These are phyloP conservation scores for Xylariaceae sp. DNA, from an alignment of 2,329 filamentous ascomycete species.

Conservation along the genomic window DNA sequence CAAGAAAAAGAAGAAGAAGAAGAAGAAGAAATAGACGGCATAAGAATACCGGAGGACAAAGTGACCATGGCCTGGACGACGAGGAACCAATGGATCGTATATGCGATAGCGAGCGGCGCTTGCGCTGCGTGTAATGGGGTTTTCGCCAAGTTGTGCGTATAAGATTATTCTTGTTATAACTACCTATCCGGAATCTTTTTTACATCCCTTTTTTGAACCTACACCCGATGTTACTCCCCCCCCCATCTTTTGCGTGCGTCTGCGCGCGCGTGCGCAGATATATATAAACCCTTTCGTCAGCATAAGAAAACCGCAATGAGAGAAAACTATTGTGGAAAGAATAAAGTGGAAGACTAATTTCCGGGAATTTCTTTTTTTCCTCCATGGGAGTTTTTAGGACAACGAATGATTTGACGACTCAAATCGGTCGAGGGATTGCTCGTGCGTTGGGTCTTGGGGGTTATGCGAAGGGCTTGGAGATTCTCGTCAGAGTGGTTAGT, in stretches of 20 bases:
- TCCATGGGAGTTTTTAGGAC: slow-evolving; percentile 36
- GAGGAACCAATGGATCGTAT: slow-evolving; percentile 55
- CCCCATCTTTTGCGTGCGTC: too few relatives aligned
- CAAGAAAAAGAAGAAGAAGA: too few relatives aligned
- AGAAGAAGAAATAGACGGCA: neutral
- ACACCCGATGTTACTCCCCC: too few relatives aligned
- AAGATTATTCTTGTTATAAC: neutral
- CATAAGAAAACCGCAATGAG: too few relatives aligned
- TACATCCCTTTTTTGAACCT: neutral
- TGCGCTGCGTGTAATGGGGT: slow-evolving; percentile 78
- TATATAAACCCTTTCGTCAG: too few relatives aligned
- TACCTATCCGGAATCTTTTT: neutral
- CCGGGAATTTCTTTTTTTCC: too few relatives aligned
- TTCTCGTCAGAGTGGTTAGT: slow-evolving; percentile 45
- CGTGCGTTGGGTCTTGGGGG: slow-evolving; percentile 39
- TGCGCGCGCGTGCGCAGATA: too few relatives aligned
- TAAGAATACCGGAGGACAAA: neutral
- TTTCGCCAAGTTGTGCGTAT: slow-evolving; percentile 71
- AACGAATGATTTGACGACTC: slow-evolving; percentile 50
- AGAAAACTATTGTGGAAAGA: too few relatives aligned
- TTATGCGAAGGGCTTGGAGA: slow-evolving; percentile 41
- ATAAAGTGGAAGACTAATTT: too few relatives aligned
- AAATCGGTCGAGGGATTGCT: slow-evolving; percentile 42
- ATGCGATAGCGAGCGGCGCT: slow-evolving; percentile 67
- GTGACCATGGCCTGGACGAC: slow-evolving; percentile 26